A percentile compares a stretch with the other conserved stretches of the same genome.
Conservation (phyloP, 768 basidiomycete species). For the Trametes maxima region DNA sequence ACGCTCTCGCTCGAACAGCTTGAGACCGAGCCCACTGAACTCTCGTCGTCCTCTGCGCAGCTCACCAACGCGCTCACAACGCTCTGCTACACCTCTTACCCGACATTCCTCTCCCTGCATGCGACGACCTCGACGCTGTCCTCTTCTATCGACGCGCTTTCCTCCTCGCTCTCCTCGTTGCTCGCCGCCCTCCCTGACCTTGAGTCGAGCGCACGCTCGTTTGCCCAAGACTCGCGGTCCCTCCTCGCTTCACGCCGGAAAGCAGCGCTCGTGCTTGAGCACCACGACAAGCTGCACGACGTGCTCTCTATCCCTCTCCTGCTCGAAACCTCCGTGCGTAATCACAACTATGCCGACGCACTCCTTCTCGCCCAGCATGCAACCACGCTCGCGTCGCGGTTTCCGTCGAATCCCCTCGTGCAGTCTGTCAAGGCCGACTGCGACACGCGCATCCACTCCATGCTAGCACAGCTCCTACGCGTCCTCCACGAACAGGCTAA, state of each 20-base stretch:
- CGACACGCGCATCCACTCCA: conserved; percentile 59
- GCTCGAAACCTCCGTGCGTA: conserved; percentile 91
- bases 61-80: conserved; percentile 88
- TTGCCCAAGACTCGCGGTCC: conserved; percentile 70
- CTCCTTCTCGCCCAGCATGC: conserved; percentile 83
- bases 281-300: conserved; percentile 91
- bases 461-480: conserved; percentile 77
- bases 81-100: conserved; percentile 88
- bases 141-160: conserved; percentile 72
- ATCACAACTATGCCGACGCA: conserved; percentile 91
- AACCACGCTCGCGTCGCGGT: conserved; percentile 42
- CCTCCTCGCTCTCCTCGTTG: conserved; percentile 70
- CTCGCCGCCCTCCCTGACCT: conserved; percentile 75
- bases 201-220: conserved; percentile 70
- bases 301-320: conserved; percentile 88
- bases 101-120: conserved; percentile 90
- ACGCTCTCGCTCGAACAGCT: conserved; percentile 68
- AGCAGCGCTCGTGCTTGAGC: conserved; percentile 86
- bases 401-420: conserved; percentile 51
- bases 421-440: conserved; percentile 68
- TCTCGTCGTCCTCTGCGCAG: conserved; percentile 84
- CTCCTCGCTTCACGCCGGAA: conserved; percentile 76
- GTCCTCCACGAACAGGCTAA: conserved; percentile 85
- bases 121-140: conserved; percentile 74
- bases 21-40: conserved; percentile 69